Base-by-base conservation (phyloP, 2,329 filamentous ascomycete genomes). In the Penicillium italicum region DNA sequence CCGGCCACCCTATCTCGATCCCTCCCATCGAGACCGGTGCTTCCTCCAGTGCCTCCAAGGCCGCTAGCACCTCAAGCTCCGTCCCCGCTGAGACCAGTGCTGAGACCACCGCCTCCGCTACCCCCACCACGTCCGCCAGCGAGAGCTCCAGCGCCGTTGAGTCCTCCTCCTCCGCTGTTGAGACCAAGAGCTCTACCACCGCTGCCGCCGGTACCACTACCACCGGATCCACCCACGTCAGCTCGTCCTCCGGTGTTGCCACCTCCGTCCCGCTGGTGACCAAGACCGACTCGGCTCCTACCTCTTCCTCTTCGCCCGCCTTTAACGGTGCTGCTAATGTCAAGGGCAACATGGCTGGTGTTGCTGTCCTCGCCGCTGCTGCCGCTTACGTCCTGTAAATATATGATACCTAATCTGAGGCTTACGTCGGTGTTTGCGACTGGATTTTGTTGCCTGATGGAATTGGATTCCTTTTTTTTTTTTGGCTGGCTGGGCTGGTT, bases 1-100 rank as follows among this genome's bases (percentile, higher is more conserved):
- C 62, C 22, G 71, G 74, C 49, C 63, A 69, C 53, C 72, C 74
- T 33, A 72, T 76, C 60, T 61, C 63, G 10, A 46, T 76, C n/a
- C 71, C 72, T 12, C 64, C 70, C 7, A 57, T 72, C 41, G 59
- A 58, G 42, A 66, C 63, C 22, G 55, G 61, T 37, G 47, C 58
- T 14, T 47, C 59, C 2, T 38, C 56, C 33, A 38, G 20, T 16
- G 31, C 50, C 26, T 12, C 52, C n/a, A 41, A 34, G 20, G 33
- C 49, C 44, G 28, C 40, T 58, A 51, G 31, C 36, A 57, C 56
- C 34, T 43, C 37, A 6, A 52, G 41, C 36, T 46, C 34, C 37
- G 47, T 56, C 33, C 44, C 48, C 40, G 46, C 61, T 37, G 55
- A 38, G 44, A 40, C 56, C 38, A 40, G 44, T 37, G 46, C 62